phyloP scores from a whole-genome alignment of 768 basidiomycete genomes.

The Melanogaster broomeanus region DNA sequence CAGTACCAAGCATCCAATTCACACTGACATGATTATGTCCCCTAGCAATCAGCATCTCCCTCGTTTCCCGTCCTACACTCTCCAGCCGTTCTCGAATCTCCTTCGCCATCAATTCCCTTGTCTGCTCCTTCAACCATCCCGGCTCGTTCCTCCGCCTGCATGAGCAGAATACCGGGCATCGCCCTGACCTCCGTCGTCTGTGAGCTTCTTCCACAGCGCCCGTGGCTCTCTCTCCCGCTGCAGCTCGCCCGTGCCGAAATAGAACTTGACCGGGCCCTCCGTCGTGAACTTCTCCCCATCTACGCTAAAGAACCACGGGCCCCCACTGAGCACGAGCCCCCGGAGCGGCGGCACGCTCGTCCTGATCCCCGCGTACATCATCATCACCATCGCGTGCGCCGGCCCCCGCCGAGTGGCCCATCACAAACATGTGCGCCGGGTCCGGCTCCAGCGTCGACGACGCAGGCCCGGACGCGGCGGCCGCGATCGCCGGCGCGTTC shows the following conservation, averaged over 20 bases:
- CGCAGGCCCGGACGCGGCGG: slow-evolving; percentile 1
- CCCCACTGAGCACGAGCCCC: slow-evolving; percentile 48
- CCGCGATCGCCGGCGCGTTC: slow-evolving; percentile 29
- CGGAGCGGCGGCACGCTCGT: slow-evolving; percentile 35
- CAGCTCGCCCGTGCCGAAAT: slow-evolving; percentile 40
- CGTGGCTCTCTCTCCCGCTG: slow-evolving; percentile 44
- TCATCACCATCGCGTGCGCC: slow-evolving; percentile 46
- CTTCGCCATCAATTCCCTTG: slow-evolving; percentile 39
- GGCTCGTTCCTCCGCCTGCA: slow-evolving; percentile 60
- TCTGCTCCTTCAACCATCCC: slow-evolving; percentile 38
- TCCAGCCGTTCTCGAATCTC: slow-evolving; percentile 40
- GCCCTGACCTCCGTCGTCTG: slow-evolving; percentile 33
- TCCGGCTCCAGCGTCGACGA: slow-evolving; percentile 34
- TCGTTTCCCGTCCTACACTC: slow-evolving; percentile 15
- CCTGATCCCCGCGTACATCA: slow-evolving; percentile 41
- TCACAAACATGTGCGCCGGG: slow-evolving; percentile 43
- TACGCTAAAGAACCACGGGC: slow-evolving; percentile 41
- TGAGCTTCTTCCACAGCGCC: slow-evolving; percentile 40
- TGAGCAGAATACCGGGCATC: slow-evolving; percentile 49
- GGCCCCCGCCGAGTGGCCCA: slow-evolving; percentile 69
- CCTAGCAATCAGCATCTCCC: slow-evolving; percentile 38
- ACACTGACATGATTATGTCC: slow-evolving; percentile 69
- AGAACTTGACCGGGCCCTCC: slow-evolving; percentile 27
- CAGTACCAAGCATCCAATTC: slow-evolving; percentile 49
- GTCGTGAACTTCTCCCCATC: slow-evolving; percentile 27